A percentile compares a stretch with the other conserved stretches of the same genome.
These are phyloP conservation scores for Arctium minus DNA, from an alignment of 129 eudicot species.

Conservation along the genomic window DNA sequence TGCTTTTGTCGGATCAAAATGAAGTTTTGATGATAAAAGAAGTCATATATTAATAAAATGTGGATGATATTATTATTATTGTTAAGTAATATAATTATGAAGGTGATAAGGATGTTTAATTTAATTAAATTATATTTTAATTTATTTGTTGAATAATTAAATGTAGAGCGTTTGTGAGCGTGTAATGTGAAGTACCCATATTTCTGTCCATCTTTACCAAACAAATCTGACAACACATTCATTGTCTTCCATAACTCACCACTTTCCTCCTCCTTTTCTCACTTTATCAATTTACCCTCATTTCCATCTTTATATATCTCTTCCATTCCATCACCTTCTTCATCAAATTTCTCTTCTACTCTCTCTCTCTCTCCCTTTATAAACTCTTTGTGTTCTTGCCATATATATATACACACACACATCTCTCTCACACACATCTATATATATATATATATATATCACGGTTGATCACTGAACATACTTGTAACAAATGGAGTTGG, in stretches of 20 bases:
- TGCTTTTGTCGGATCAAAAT: neutral
- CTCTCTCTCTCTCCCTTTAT: neutral
- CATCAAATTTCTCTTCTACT: slow-evolving; percentile 9
- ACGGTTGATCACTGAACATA: neutral
- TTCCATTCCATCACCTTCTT: slow-evolving; percentile 7
- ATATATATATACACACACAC: neutral
- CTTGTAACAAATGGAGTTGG: slow-evolving; percentile 45
- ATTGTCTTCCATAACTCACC: slow-evolving; percentile 8
- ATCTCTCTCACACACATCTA: neutral
- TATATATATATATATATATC: neutral
- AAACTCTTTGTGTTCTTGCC: neutral
- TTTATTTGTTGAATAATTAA: neutral
- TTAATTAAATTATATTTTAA: neutral
- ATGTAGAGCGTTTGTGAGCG: neutral
- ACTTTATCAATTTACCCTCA: neutral
- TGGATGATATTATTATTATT: neutral
- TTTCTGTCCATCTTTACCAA: slow-evolving; percentile 5
- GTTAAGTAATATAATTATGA: neutral
- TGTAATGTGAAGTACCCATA: slow-evolving; percentile 11
- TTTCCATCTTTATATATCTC: slow-evolving; percentile 16
- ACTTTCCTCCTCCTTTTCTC: slow-evolving; percentile 10
- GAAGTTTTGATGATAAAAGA: neutral
- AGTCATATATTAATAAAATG: neutral
- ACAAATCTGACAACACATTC: slow-evolving; percentile 22
- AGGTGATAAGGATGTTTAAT: neutral